Evolutionary conservation across 345 rosid genomes (phyloP).

Genomic region (Alliaria petiolata): DNA sequence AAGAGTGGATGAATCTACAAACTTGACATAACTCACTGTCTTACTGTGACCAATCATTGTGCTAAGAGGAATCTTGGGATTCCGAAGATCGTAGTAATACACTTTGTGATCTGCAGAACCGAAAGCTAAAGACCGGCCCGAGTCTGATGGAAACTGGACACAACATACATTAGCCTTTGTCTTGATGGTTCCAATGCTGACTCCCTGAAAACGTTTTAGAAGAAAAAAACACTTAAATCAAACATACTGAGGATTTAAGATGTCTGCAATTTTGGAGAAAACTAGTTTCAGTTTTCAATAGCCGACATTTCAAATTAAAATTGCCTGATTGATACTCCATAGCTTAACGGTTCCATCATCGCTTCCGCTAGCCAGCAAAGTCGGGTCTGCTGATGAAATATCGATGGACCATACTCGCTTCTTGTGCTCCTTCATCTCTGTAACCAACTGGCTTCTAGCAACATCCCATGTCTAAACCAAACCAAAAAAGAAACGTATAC

Average conservation of each 20-base stretch:
- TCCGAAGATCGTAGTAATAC: slow-evolving; percentile 89
- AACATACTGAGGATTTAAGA: slow-evolving; percentile 11
- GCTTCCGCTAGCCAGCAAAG: slow-evolving; percentile 91
- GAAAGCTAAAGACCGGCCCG: slow-evolving; percentile 79
- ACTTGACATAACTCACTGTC: slow-evolving; percentile 95
- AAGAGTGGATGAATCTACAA: slow-evolving; percentile 62
- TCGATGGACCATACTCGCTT: slow-evolving; percentile 95
- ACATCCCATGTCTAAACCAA: slow-evolving; percentile 96
- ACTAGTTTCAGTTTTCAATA: slow-evolving; percentile 56
- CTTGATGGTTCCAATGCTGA: slow-evolving; percentile 76
- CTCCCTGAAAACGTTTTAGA: slow-evolving; percentile 87
- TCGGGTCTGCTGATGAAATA: slow-evolving; percentile 87
- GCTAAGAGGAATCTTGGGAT: slow-evolving; percentile 70
- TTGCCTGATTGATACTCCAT: slow-evolving; percentile 99
- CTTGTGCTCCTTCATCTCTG: slow-evolving; percentile 88
- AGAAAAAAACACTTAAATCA: slow-evolving; percentile 43
- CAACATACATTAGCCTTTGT: slow-evolving; percentile 93
- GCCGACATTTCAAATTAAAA: slow-evolving; percentile 86
- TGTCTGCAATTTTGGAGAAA: slow-evolving; percentile 24
- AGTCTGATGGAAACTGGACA: slow-evolving; percentile 85
- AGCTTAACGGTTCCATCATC: slow-evolving; percentile 95
- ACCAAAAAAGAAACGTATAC: background rate
- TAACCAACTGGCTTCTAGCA: slow-evolving; percentile 70
- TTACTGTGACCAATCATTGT: slow-evolving; percentile 78
- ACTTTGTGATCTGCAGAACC: slow-evolving; percentile 96